Conservation (phyloP, 345 rosid genomes). For the Corchorus capsularis region DNA sequence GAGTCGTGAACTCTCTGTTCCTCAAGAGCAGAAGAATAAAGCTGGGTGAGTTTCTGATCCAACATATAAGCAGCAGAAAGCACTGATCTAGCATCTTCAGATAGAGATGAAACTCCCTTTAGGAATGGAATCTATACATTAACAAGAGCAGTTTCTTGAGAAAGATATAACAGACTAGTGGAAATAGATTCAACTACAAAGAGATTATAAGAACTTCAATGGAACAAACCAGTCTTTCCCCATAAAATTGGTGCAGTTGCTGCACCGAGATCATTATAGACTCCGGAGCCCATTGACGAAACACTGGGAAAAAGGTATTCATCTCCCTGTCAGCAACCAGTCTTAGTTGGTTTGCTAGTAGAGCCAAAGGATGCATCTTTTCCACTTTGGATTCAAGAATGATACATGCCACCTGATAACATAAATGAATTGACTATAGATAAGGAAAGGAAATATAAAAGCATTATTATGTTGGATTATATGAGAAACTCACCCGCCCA, state of each 20-base stretch:
- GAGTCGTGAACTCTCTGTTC: constrained; percentile 37
- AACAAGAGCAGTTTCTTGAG: constrained; percentile 19
- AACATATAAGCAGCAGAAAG: constrained; percentile 77
- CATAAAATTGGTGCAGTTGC: constrained; percentile 71
- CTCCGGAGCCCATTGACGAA: constrained; percentile 66
- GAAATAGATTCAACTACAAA: constrained; percentile 21
- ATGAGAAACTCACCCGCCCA: constrained; percentile 57
- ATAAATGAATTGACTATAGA: constrained; percentile 13
- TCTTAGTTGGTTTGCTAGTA: constrained; percentile 80
- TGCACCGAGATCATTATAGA: constrained; percentile 62
- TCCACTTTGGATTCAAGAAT: constrained; percentile 56
- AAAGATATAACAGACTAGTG: neutral
- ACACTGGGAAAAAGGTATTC: constrained; percentile 59
- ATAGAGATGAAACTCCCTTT: constrained; percentile 60
- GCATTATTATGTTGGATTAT: constrained; percentile 9
- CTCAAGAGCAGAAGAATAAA: constrained; percentile 51
- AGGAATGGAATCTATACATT: constrained; percentile 73
- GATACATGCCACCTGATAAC: constrained; percentile 56
- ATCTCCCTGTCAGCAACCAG: constrained; percentile 76
- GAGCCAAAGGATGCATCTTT: constrained; percentile 67
- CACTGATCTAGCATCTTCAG: constrained; percentile 76
- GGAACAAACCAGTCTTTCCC: constrained; percentile 87
- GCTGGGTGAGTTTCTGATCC: constrained; percentile 61
- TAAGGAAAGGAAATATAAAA: neutral
- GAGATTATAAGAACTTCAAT: constrained; percentile 15